A percentile compares a stretch with the other conserved stretches of the same genome.
phyloP scores from a whole-genome alignment of 2,329 filamentous ascomycete species.

The Apiospora sp. region DNA sequence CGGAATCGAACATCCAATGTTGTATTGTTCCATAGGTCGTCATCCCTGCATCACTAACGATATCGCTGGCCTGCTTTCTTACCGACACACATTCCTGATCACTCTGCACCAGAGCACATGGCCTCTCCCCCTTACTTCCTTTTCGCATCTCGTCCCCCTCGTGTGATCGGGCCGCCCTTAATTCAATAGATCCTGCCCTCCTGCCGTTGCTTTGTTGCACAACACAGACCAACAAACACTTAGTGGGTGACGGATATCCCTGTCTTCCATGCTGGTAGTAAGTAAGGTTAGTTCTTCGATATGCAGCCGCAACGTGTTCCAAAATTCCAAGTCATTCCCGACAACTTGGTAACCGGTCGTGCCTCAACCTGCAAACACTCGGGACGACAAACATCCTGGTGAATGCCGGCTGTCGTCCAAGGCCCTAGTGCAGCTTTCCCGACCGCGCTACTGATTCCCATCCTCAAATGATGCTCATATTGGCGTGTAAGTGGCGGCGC shows the following conservation, averaged over 20 bases:
- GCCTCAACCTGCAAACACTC: slow-evolving; percentile 3
- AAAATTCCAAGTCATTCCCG: slow-evolving; percentile 17
- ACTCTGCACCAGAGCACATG: background rate
- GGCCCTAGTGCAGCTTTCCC: slow-evolving; percentile 19
- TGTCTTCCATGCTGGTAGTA: background rate
- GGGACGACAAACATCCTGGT: slow-evolving; percentile 10
- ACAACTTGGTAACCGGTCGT: slow-evolving; percentile 7
- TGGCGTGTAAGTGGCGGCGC: background rate
- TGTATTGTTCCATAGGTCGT: background rate
- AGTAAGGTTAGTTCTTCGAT: background rate
- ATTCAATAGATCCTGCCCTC: background rate
- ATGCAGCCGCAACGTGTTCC: slow-evolving; percentile 12
- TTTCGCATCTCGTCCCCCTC: background rate
- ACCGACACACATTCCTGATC: background rate
- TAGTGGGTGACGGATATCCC: background rate
- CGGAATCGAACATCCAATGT: background rate
- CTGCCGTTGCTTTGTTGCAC: background rate
- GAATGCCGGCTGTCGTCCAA: background rate
- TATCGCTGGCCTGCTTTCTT: background rate
- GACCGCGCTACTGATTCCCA: slow-evolving; percentile 18
- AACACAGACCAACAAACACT: background rate
- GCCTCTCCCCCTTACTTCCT: background rate
- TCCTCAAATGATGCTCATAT: background rate
- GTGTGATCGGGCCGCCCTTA: background rate
- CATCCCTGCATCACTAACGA: background rate